Percentiles rank a stretch among this genome's conserved stretches.
Evolutionary conservation across 2,329 filamentous ascomycete species (phyloP).

Genomic region (Clonostachys rhizophaga): DNA sequence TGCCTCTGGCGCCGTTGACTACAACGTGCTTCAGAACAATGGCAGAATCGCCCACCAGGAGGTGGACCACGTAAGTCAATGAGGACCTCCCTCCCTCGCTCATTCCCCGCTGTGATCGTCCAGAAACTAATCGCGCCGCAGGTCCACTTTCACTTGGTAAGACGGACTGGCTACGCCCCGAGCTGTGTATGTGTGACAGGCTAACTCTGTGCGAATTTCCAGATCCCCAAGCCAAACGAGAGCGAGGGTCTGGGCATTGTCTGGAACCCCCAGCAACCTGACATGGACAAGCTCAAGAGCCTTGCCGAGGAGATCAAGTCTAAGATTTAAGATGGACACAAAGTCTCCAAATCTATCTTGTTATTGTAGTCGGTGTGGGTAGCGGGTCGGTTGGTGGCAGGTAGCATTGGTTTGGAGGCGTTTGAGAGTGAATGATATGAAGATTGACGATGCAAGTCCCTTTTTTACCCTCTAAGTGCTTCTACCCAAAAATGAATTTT

Average conservation of each 20-base stretch:
- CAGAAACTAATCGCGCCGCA: constrained; percentile 21
- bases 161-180: constrained; percentile 10
- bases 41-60: constrained; percentile 86
- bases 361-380: background rate
- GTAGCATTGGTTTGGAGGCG: too few species aligned
- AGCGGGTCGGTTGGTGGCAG: background rate
- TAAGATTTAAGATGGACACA: constrained; percentile 62
- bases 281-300: constrained; percentile 81
- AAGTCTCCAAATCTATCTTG: background rate
- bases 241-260: constrained; percentile 71
- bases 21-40: constrained; percentile 97
- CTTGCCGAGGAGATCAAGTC: constrained; percentile 80
- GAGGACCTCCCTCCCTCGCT: background rate
- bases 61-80: constrained; percentile 74
- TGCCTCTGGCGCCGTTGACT: constrained; percentile 73
- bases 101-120: background rate
- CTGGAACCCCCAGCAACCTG: constrained; percentile 72
- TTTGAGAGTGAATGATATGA: too few species aligned
- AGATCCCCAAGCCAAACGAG: constrained; percentile 93
- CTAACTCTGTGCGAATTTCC: background rate
- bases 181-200: constrained; percentile 1
- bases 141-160: constrained; percentile 92
- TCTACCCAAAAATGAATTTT: background rate
- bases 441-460: too few species aligned
- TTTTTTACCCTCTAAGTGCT: too few species aligned